Evolutionary conservation across 1,139 yeast species (phyloP).

Genomic region (Lodderomyces orthopsilosis): DNA sequence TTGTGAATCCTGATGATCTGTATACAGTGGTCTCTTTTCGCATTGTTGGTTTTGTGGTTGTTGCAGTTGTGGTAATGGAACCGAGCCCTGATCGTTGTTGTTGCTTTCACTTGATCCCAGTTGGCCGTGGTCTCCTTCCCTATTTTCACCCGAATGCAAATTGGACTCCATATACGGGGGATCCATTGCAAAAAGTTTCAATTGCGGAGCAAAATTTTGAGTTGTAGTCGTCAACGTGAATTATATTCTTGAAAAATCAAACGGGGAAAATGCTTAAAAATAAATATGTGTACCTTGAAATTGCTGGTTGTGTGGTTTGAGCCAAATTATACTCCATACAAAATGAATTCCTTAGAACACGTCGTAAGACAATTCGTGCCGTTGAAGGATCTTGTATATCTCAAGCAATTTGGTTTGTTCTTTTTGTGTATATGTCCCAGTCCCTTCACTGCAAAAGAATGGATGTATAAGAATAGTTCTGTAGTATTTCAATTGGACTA

Average conservation of each 20-base stretch:
- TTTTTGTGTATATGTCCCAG: no score
- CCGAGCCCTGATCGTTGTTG: not conserved
- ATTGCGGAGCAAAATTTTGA: slow-evolving; percentile 6
- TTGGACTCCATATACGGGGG: slow-evolving; percentile 34
- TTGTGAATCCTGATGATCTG: slow-evolving; percentile 12
- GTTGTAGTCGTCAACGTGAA: slow-evolving; percentile 11
- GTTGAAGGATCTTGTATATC: no score
- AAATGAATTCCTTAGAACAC: no score
- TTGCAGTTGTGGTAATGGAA: slow-evolving; percentile 8
- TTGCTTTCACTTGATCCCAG: not conserved
- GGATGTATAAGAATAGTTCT: no score
- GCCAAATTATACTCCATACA: no score
- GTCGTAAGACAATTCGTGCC: no score
- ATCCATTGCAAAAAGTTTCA: slow-evolving; percentile 23
- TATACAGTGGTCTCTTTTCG: slow-evolving; percentile 1
- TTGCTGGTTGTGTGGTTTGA: no score
- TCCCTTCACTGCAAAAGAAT: no score
- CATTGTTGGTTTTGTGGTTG: slow-evolving; percentile 10
- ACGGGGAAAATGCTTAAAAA: not conserved
- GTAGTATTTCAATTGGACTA: no score
- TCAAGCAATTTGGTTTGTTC: no score
- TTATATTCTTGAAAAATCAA: not conserved
- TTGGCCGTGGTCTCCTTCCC: not conserved
- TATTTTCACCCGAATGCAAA: not conserved
- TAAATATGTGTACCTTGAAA: no score